Percentiles rank a stretch among this genome's conserved stretches.
Conservation (phyloP, 2,329 filamentous ascomycete species). For the Hymenoscyphus salicellus region DNA sequence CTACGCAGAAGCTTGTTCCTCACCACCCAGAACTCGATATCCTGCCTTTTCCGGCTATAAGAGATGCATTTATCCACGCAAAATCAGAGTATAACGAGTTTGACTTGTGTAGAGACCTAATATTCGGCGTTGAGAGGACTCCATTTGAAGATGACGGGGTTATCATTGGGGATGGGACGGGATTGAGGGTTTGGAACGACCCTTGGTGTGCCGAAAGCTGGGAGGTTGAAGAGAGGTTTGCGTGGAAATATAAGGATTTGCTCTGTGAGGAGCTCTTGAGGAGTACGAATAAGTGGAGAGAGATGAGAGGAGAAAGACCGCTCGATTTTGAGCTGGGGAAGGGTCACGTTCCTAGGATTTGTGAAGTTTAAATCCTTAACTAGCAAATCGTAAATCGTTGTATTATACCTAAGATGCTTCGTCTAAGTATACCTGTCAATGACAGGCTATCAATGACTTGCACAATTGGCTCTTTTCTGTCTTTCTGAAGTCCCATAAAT, state of each 20-base stretch:
- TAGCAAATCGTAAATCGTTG: background rate
- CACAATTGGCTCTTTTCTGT: background rate
- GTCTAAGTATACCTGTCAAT: too few relatives aligned
- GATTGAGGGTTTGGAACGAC: constrained; percentile 49
- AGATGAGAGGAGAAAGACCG: constrained; percentile 26
- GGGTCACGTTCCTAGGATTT: background rate
- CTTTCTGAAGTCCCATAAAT: too few relatives aligned
- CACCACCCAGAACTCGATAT: constrained; percentile 44
- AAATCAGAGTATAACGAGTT: constrained; percentile 37
- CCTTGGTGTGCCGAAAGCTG: constrained; percentile 44
- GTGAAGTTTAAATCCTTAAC: background rate
- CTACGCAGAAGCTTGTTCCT: constrained; percentile 36
- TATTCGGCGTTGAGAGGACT: constrained; percentile 30
- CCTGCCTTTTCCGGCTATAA: constrained; percentile 38
- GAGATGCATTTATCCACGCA: constrained; percentile 41
- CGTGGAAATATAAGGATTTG: constrained; percentile 45
- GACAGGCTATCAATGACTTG: too few relatives aligned
- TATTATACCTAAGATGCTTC: background rate
- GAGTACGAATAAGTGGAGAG: constrained; percentile 40
- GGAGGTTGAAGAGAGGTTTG: constrained; percentile 47
- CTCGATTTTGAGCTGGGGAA: constrained; percentile 5
- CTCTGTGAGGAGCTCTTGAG: constrained; percentile 40
- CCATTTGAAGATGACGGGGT: background rate
- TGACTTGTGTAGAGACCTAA: constrained; percentile 40
- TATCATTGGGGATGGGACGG: constrained; percentile 26